Conservation (phyloP, 2,329 filamentous ascomycete species). For the Exserohilum turcica region DNA sequence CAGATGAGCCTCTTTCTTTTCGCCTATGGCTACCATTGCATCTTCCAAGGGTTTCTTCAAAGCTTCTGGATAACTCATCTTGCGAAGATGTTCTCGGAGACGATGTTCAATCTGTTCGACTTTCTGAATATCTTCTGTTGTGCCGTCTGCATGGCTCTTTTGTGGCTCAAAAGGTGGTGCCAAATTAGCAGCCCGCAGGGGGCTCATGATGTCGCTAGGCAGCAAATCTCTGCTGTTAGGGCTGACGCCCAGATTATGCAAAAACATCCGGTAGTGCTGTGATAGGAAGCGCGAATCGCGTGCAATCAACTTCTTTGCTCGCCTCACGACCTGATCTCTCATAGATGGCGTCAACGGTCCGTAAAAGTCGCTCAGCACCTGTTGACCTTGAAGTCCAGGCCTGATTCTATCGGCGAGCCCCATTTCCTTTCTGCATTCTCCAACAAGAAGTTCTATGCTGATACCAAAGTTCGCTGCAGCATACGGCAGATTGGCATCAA, state of each 20-base stretch:
- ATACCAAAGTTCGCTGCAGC: conserved; percentile 23
- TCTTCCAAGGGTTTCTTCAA: conserved; percentile 1
- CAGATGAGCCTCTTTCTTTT: neutral
- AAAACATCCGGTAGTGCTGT: conserved; percentile 15
- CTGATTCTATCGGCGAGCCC: neutral
- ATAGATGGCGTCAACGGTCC: conserved; percentile 23
- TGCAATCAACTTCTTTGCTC: conserved; percentile 23
- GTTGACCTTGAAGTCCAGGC: neutral
- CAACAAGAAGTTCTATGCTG: conserved; percentile 12
- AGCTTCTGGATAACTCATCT: conserved; percentile 13
- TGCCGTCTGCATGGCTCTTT: neutral
- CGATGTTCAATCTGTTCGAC: conserved; percentile 28
- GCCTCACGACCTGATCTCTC: conserved; percentile 20
- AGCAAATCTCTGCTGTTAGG: conserved; percentile 20
- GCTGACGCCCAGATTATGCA: conserved; percentile 24
- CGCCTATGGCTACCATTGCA: conserved; percentile 12
- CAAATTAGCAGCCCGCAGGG: conserved; percentile 29
- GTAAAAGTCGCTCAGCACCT: conserved; percentile 29
- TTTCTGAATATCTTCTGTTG: conserved; percentile 10
- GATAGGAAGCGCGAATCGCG: conserved; percentile 19
- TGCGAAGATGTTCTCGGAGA: conserved; percentile 18
- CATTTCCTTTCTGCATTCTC: conserved; percentile 13
- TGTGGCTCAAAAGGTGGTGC: conserved; percentile 17
- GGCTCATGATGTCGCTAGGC: conserved; percentile 33
- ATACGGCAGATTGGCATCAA: conserved; percentile 18